Conservation (phyloP, 495 filamentous ascomycete species). For the Glarea lozoyensis region DNA sequence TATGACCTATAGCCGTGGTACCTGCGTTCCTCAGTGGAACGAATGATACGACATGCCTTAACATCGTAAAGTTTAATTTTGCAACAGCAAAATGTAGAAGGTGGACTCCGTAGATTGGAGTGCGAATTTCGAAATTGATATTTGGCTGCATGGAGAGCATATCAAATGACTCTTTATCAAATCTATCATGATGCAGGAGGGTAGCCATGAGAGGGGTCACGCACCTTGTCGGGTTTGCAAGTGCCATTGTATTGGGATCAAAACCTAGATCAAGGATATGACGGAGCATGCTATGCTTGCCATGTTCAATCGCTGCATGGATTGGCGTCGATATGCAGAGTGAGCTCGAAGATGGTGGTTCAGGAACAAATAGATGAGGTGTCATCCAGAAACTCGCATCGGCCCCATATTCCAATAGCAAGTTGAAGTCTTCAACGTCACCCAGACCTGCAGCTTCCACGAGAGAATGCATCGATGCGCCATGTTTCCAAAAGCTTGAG, state of each 20-base stretch:
- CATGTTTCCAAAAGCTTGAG: neutral
- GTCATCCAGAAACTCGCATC: slow-evolving; percentile 9
- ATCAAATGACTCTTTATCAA: slow-evolving; percentile 8
- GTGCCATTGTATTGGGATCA: slow-evolving; percentile 12
- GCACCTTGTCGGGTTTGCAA: slow-evolving; percentile 11
- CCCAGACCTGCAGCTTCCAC: slow-evolving; percentile 9
- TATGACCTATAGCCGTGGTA: slow-evolving; percentile 7
- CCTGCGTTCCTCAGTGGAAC: slow-evolving; percentile 7
- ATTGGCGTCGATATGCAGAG: slow-evolving; percentile 12
- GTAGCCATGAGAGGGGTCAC: slow-evolving; percentile 12
- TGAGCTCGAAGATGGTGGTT: neutral
- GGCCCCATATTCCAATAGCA: slow-evolving; percentile 5
- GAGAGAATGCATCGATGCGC: slow-evolving; percentile 11
- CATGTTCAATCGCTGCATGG: slow-evolving; percentile 8
- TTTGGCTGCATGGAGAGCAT: slow-evolving; percentile 1
- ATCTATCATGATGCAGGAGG: slow-evolving; percentile 3
- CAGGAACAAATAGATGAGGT: neutral
- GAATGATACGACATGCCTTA: slow-evolving; percentile 5
- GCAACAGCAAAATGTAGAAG: slow-evolving; percentile 13
- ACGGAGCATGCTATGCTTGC: slow-evolving; percentile 5
- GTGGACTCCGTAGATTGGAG: slow-evolving; percentile 11
- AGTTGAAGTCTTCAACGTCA: slow-evolving; percentile 5
- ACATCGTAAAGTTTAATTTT: slow-evolving; percentile 3
- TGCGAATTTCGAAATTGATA: slow-evolving; percentile 7
- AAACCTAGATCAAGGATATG: slow-evolving; percentile 7